phyloP scores from a whole-genome alignment of 345 rosid genomes.

The Limnanthes douglasii region DNA sequence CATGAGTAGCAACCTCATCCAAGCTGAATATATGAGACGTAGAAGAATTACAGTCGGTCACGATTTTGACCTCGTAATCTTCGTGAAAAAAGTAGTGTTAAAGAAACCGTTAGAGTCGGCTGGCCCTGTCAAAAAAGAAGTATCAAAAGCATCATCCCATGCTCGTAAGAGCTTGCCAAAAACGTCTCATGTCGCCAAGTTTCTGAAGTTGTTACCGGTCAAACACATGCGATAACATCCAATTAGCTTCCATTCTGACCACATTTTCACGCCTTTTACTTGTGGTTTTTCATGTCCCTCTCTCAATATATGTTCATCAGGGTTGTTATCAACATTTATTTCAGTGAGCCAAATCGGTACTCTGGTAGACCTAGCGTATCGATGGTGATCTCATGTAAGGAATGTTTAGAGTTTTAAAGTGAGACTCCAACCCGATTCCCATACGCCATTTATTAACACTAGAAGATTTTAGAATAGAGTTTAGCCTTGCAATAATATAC shows the following conservation, averaged over 20 bases:
- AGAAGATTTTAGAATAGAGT: conserved; percentile 16
- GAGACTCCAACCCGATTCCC: conserved; percentile 63
- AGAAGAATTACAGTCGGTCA: no score
- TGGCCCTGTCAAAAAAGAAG: conserved; percentile 6
- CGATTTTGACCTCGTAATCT: conserved; percentile 27
- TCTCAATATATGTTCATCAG: conserved; percentile 34
- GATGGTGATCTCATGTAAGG: conserved; percentile 56
- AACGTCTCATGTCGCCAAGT: conserved; percentile 52
- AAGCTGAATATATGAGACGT: no score
- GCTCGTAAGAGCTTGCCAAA: conserved; percentile 52
- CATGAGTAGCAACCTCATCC: no score
- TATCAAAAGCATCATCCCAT: conserved; percentile 21
- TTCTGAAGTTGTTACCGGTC: conserved; percentile 52
- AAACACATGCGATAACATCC: conserved; percentile 68
- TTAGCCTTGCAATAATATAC: conserved; percentile 36
- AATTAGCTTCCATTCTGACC: conserved; percentile 43
- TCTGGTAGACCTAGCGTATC: conserved; percentile 36
- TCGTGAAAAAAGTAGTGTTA: conserved; percentile 45
- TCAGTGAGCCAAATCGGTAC: conserved; percentile 80
- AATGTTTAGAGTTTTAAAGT: conserved; percentile 35
- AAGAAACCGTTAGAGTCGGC: conserved; percentile 40
- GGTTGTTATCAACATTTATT: conserved; percentile 27
- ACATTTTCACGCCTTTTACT: conserved; percentile 43
- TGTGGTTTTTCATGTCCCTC: conserved; percentile 55
- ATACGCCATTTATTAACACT: conserved; percentile 5